phyloP scores from a whole-genome alignment of 176 grass and related monocot genomes.

The Zea mays region Zm-B73-REFERENCE-NAM-5.0 NC_050096.1:287324001-287324500 shows the following conservation, averaged over 20 bases:
- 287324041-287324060: not conserved
- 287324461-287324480: no score
- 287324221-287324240: not conserved
- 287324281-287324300: not conserved
- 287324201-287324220: not conserved
- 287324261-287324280: not conserved
- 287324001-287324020: not conserved
- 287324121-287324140: constrained; percentile 2
- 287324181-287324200: not conserved
- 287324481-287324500: no score
- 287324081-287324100: not conserved
- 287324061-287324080: constrained; percentile 18
- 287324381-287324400: not conserved
- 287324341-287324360: not conserved
- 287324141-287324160: not conserved
- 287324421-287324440: no score
- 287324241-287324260: not conserved
- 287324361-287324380: no score
- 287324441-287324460: no score
- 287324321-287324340: not conserved
- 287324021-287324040: not conserved
- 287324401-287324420: no score
- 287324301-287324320: not conserved
- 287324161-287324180: not conserved
- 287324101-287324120: constrained; percentile 6